A percentile compares a stretch with the other conserved stretches of the same genome.
Conservation (phyloP, 2,329 filamentous ascomycete genomes). For the Polytolypa hystricis region DNA sequence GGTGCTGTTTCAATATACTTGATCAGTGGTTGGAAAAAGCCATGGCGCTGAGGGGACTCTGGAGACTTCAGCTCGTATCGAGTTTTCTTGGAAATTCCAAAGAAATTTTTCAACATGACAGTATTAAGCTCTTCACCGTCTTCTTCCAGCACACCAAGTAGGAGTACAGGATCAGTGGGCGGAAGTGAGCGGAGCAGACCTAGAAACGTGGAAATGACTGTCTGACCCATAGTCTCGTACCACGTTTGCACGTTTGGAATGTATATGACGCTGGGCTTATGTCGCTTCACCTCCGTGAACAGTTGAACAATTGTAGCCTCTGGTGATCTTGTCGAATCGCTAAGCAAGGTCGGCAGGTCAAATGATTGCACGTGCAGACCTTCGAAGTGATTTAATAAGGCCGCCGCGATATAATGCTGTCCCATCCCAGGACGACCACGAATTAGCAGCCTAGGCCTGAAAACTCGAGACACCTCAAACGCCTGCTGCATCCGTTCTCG, state of each 20-base stretch:
- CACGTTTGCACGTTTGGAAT: constrained; percentile 83
- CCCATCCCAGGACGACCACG: constrained; percentile 82
- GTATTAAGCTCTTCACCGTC: constrained; percentile 48
- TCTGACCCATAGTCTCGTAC: constrained; percentile 58
- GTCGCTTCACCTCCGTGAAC: constrained; percentile 83
- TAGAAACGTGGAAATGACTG: constrained; percentile 66
- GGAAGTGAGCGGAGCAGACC: constrained; percentile 70
- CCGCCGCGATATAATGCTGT: constrained; percentile 76
- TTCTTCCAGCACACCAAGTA: constrained; percentile 74
- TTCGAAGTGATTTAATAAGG: constrained; percentile 81
- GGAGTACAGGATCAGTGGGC: constrained; percentile 79
- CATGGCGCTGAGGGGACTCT: constrained; percentile 48
- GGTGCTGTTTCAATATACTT: constrained; percentile 70
- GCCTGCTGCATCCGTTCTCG: constrained; percentile 66
- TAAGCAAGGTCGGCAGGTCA: constrained; percentile 76
- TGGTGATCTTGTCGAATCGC: constrained; percentile 65
- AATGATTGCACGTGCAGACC: constrained; percentile 91
- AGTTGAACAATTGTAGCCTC: constrained; percentile 84
- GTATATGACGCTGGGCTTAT: constrained; percentile 93
- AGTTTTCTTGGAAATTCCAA: constrained; percentile 75
- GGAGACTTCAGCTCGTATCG: constrained; percentile 60
- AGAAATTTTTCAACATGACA: constrained; percentile 60
- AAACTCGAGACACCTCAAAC: constrained; percentile 80
- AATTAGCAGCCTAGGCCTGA: constrained; percentile 77
- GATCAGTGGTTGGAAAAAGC: constrained; percentile 69